Evolutionary conservation across 2,329 filamentous ascomycete genomes (phyloP).

Genomic region (Fusarium sororula): DNA sequence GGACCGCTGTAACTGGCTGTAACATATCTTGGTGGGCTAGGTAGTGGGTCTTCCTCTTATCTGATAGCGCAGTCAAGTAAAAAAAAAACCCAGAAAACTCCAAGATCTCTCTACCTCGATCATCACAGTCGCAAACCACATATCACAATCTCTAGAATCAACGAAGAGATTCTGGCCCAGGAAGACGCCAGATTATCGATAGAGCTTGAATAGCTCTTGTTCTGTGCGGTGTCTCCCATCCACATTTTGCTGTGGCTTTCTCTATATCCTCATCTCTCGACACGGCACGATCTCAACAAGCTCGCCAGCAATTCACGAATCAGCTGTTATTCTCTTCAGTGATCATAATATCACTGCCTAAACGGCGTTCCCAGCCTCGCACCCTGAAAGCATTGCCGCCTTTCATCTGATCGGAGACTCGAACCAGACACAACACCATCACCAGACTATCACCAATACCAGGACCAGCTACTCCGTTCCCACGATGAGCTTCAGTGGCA

Average conservation of each 20-base stretch:
- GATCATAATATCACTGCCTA: neutral
- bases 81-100: neutral
- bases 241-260: neutral
- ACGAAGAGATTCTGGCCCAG: neutral
- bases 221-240: neutral
- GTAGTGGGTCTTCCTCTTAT: neutral
- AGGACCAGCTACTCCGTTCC: neutral
- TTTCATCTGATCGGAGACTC: neutral
- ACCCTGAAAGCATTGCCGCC: neutral
- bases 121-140: neutral
- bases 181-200: neutral
- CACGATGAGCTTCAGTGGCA: constrained; percentile 54
- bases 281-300: neutral
- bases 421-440: neutral
- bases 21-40: neutral
- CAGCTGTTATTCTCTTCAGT: no score
- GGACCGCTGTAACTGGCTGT: constrained; percentile 28
- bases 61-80: neutral
- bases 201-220: neutral
- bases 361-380: no score
- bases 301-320: neutral
- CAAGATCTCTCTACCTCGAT: neutral
- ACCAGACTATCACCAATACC: neutral
- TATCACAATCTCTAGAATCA: neutral
- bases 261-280: neutral